Base-by-base conservation (phyloP, 148 eudicot genomes). In the Fagopyrum tataricum region DNA sequence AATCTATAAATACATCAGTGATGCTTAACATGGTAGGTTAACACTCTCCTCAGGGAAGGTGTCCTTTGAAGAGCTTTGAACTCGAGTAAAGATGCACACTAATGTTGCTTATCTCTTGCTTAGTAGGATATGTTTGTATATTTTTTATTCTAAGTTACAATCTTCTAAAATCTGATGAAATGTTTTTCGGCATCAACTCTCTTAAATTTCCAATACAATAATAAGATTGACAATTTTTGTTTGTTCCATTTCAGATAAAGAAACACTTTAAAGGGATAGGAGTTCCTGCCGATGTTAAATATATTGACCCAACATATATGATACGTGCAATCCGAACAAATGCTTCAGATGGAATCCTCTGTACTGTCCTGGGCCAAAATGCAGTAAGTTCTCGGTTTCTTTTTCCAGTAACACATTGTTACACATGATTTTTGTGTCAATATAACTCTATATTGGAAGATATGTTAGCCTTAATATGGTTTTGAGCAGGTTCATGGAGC, bases 301-400 rank as follows among this genome's bases (percentile, higher is more conserved):
- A 95, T 74, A 95, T 95, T 55, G 99, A 96, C 80, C 99, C 99
- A 4, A 96, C 99, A 31, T 96, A 96, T 75, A 96, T 96, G 99
- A 84, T 96, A 71, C 96, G 99, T 53, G 99, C 99, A 14, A 72
- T 88, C 83, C 96, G 99, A 79, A 97, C 99, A 75, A 96, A 96
- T 90, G 99, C 99, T 68, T 90, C 99, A 67, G 99, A 96, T 77
- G 99, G 96, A 78, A 96, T 96, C 77, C 92, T 92, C 23, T 96
- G 99, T 79, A 86, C 99, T 68, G 90, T 96, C 24, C 88, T 96
- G 72, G 99, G 99, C 62, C 99, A 96, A 90, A 95, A 95, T 85
- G 99, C 99, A 76, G 99, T 95, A 80, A 84, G 93, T n/a, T 7
- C 48, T 7, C 4, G 24, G 37, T 61, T 61, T 61, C 37, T 7